These are phyloP conservation scores for Oryza brachyantha DNA, from an alignment of 176 grass and related monocot species.

Conservation along the genomic window DNA sequence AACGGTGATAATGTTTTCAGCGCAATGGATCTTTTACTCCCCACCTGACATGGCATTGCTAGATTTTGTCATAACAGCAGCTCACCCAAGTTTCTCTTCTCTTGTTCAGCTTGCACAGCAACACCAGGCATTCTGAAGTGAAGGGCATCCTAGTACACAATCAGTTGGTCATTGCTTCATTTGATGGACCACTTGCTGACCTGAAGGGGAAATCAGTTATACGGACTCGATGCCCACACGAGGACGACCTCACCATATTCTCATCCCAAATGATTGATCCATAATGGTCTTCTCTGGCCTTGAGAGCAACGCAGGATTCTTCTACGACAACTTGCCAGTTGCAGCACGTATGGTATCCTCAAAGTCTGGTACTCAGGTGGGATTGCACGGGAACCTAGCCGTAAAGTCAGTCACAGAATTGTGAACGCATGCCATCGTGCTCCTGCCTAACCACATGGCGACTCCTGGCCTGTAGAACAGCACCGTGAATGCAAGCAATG, in stretches of 20 bases:
- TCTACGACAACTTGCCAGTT: neutral
- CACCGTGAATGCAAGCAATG: neutral
- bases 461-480: neutral
- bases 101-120: neutral
- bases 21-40: neutral
- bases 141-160: neutral
- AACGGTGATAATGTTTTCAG: neutral
- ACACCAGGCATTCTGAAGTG: neutral
- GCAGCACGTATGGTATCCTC: neutral
- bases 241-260: neutral
- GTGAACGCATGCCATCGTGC: neutral
- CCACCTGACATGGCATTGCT: neutral
- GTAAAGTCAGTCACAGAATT: neutral
- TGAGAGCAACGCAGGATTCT: neutral
- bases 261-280: neutral
- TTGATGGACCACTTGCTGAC: neutral
- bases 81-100: neutral
- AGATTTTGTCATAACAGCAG: neutral
- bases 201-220: neutral
- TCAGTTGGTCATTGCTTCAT: neutral
- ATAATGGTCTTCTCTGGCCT: neutral
- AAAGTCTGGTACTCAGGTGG: neutral
- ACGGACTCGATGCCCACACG: neutral
- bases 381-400: neutral
- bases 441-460: constrained; percentile 29